These are phyloP conservation scores for Zymoseptoria pseudotritici DNA, from an alignment of 2,329 filamentous ascomycete genomes.

Conservation along the genomic window DNA sequence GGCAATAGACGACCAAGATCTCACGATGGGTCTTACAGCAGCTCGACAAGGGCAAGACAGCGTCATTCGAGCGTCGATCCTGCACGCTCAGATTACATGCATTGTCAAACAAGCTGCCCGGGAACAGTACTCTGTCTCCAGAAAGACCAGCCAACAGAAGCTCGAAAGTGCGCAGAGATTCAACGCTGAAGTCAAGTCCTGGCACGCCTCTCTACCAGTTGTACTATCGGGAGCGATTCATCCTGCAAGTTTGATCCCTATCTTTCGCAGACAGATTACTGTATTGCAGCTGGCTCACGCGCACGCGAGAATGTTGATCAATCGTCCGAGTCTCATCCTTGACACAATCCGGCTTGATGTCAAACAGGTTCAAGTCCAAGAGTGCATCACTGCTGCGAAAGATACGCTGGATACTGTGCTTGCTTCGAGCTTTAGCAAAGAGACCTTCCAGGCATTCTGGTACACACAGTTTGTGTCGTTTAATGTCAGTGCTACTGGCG, in stretches of 20 bases:
- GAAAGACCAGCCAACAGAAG: slow-evolving; percentile 15
- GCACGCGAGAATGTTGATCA: slow-evolving; percentile 51
- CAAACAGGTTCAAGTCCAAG: slow-evolving; percentile 33
- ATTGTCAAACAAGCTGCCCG: slow-evolving; percentile 24
- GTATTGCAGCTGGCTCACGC: slow-evolving; percentile 49
- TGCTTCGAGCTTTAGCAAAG: slow-evolving; percentile 25
- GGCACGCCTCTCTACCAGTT: slow-evolving; percentile 40
- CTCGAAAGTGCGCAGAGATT: slow-evolving; percentile 33
- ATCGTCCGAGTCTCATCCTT: slow-evolving; percentile 46
- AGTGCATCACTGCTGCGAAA: slow-evolving; percentile 44
- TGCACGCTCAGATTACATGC: slow-evolving; percentile 24
- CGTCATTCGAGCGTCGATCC: slow-evolving; percentile 25
- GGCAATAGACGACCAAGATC: slow-evolving; percentile 26
- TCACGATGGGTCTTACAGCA: slow-evolving; percentile 8
- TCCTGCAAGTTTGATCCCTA: slow-evolving; percentile 38
- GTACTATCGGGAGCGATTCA: slow-evolving; percentile 38
- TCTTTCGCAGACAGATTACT: slow-evolving; percentile 48
- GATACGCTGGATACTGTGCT: slow-evolving; percentile 40
- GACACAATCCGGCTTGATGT: slow-evolving; percentile 14
- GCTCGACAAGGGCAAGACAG: slow-evolving; percentile 22
- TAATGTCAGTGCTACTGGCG: slow-evolving; percentile 24
- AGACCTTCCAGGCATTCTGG: slow-evolving; percentile 44
- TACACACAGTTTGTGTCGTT: slow-evolving; percentile 50
- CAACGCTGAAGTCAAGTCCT: slow-evolving; percentile 36
- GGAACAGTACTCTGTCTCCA: slow-evolving; percentile 21